Percentiles rank a stretch among this genome's conserved stretches.
Conservation (phyloP, 1,139 yeast genomes). For the Candida sanyaensis region DNA sequence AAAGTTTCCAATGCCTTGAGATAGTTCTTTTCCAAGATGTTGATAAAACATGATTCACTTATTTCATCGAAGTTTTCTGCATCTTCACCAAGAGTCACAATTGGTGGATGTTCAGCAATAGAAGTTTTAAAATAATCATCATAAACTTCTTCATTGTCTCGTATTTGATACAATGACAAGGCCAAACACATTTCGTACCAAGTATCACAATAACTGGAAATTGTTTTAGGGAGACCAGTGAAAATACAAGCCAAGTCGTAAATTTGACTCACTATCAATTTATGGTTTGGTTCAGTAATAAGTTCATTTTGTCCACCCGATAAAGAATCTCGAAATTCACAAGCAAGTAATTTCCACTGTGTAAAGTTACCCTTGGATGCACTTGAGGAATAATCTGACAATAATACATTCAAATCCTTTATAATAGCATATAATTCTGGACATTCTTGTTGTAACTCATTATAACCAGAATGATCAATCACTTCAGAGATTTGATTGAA, state of each 20-base stretch:
- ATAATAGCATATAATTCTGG: slow-evolving; percentile 41
- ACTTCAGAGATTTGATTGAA: slow-evolving; percentile 56
- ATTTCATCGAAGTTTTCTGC: slow-evolving; percentile 29
- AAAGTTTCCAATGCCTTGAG: slow-evolving; percentile 61
- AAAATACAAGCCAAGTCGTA: slow-evolving; percentile 45
- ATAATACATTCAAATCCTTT: slow-evolving; percentile 44
- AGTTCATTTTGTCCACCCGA: slow-evolving; percentile 22
- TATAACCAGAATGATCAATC: slow-evolving; percentile 41
- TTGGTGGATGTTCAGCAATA: slow-evolving; percentile 35
- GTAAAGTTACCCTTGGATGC: slow-evolving; percentile 45
- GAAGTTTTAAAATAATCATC: slow-evolving; percentile 36
- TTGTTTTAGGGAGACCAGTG: slow-evolving; percentile 57
- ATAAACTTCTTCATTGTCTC: slow-evolving; percentile 39
- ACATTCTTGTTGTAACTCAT: slow-evolving; percentile 31
- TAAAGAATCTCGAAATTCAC: slow-evolving; percentile 49
- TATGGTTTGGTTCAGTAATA: slow-evolving; percentile 21
- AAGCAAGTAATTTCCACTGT: slow-evolving; percentile 52
- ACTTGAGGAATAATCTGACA: slow-evolving; percentile 44
- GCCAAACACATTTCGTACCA: slow-evolving; percentile 79
- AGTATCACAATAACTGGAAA: slow-evolving; percentile 46
- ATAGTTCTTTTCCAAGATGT: slow-evolving; percentile 59
- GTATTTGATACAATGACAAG: slow-evolving; percentile 60
- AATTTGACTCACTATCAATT: slow-evolving; percentile 39
- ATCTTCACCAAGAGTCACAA: slow-evolving; percentile 4
- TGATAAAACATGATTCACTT: slow-evolving; percentile 61